Conservation (phyloP, 495 filamentous ascomycete species). For the Lophium mytilinum region DNA sequence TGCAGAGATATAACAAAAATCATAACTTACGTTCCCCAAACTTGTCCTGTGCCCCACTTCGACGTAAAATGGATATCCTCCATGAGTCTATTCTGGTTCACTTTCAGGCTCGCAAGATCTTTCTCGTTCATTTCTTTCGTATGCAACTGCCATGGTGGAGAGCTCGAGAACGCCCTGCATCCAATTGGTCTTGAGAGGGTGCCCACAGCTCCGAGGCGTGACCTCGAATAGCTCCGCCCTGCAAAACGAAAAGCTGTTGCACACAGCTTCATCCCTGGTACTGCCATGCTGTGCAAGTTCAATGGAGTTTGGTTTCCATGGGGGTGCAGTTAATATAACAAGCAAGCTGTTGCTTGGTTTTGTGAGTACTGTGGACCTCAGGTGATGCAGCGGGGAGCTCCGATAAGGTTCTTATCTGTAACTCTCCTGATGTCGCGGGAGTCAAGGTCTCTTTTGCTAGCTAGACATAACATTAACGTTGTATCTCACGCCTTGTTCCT, state of each 20-base stretch:
- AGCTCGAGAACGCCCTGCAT: slow-evolving; percentile 12
- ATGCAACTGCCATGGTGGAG: slow-evolving; percentile 15
- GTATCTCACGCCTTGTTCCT: too few species aligned
- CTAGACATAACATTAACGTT: too few species aligned
- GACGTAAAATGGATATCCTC: slow-evolving; percentile 57
- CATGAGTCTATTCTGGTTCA: slow-evolving; percentile 53
- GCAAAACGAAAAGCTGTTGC: not conserved
- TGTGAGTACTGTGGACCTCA: too few species aligned
- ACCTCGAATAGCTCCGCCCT: not conserved
- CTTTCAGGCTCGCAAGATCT: slow-evolving; percentile 39
- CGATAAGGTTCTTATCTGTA: too few species aligned
- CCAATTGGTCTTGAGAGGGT: not conserved
- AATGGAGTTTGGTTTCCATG: too few species aligned
- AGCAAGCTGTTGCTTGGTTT: too few species aligned
- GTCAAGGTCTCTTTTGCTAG: too few species aligned
- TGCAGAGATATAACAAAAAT: slow-evolving; percentile 4
- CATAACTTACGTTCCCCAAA: slow-evolving; percentile 53
- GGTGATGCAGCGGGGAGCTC: too few species aligned
- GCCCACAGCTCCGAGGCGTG: not conserved
- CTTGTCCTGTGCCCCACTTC: slow-evolving; percentile 56
- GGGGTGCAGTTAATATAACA: too few species aligned
- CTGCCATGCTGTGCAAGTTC: not conserved
- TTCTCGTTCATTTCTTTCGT: slow-evolving; percentile 33
- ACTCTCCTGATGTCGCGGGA: too few species aligned
- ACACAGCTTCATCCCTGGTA: slow-evolving; percentile 1